Evolutionary conservation across 306 rosid genomes (phyloP).

Genomic region (Cicer judaicum): DNA sequence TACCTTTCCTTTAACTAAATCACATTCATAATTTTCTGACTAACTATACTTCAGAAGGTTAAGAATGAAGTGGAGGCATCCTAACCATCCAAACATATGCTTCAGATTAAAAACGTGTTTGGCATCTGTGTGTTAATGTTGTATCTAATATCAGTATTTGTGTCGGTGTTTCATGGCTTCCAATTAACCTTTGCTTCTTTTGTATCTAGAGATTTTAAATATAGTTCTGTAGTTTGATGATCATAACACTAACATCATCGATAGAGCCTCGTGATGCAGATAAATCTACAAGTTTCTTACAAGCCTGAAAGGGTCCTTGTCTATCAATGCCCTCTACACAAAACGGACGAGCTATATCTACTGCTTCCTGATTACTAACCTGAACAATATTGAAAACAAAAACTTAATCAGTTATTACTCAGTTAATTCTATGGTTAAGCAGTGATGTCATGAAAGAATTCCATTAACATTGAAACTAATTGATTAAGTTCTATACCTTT

Average conservation of each 20-base stretch:
- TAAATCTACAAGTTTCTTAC: conserved; percentile 81
- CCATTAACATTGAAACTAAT: neutral
- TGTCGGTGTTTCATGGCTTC: neutral
- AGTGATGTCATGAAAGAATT: neutral
- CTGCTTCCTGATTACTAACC: conserved; percentile 93
- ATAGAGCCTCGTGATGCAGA: conserved; percentile 75
- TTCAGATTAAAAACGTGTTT: neutral
- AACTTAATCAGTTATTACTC: conserved; percentile 26
- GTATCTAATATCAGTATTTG: neutral
- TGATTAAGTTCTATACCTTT: conserved; percentile 58
- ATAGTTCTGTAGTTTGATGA: conserved; percentile 61
- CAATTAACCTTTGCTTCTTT: conserved; percentile 27
- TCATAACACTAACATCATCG: conserved; percentile 86
- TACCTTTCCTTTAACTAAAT: too few relatives aligned
- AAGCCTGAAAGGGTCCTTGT: conserved; percentile 65
- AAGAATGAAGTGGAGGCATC: conserved; percentile 9
- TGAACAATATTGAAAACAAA: conserved; percentile 48
- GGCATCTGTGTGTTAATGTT: neutral
- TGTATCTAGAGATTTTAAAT: conserved; percentile 43
- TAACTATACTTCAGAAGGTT: conserved; percentile 7
- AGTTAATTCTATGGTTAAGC: neutral
- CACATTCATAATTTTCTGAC: too few relatives aligned
- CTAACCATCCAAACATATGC: neutral
- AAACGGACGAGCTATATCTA: conserved; percentile 68
- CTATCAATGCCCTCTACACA: conserved; percentile 50